phyloP scores from a whole-genome alignment of 768 basidiomycete species.

The Lentinula lateritia region DNA sequence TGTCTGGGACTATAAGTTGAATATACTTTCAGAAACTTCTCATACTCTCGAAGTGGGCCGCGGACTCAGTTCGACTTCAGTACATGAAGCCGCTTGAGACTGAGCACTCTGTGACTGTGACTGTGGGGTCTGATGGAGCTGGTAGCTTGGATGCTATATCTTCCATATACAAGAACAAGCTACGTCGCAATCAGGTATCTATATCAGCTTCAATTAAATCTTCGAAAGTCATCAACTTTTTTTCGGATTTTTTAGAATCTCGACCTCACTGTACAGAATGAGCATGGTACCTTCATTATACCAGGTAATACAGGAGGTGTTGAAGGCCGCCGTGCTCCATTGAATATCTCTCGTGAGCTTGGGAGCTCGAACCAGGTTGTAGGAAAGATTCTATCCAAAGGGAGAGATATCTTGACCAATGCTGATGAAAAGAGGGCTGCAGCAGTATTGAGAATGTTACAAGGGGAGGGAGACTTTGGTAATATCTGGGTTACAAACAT shows the following conservation, averaged over 20 bases:
- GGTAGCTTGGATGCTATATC: constrained; percentile 26
- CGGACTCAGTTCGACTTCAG: constrained; percentile 40
- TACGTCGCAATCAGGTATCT: constrained; percentile 33
- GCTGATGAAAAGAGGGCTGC: constrained; percentile 48
- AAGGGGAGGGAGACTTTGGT: constrained; percentile 29
- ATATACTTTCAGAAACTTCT: constrained; percentile 25
- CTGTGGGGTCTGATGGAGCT: constrained; percentile 14
- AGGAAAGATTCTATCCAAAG: constrained; percentile 40
- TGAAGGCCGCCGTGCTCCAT: constrained; percentile 29
- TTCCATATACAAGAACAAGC: constrained; percentile 29
- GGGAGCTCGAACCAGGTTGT: constrained; percentile 13
- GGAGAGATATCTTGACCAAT: constrained; percentile 49
- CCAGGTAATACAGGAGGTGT: constrained; percentile 37
- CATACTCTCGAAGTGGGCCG: constrained; percentile 40
- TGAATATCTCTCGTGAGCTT: background rate
- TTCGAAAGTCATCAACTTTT: background rate
- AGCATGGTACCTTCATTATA: constrained; percentile 30
- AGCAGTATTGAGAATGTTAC: constrained; percentile 36
- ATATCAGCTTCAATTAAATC: background rate
- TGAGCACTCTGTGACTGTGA: constrained; percentile 40
- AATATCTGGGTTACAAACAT: constrained; percentile 49
- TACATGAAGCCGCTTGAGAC: constrained; percentile 38
- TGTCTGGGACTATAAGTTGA: background rate
- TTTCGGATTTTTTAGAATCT: constrained; percentile 18
- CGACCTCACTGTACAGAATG: constrained; percentile 20